phyloP scores from a whole-genome alignment of 495 filamentous ascomycete genomes.

The Penicillium lagena region DNA sequence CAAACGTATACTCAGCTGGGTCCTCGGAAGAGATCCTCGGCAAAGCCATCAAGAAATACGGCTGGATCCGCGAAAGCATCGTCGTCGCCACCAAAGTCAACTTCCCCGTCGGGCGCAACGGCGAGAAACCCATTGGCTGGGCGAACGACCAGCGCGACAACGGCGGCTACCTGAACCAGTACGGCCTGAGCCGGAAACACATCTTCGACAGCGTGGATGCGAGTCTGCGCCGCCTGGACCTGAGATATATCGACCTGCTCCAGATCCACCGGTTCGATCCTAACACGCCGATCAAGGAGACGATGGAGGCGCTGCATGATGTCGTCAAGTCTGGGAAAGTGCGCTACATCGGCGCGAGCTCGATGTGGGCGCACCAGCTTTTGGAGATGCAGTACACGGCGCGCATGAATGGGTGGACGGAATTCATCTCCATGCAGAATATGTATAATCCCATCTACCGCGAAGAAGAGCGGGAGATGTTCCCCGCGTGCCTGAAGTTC shows the following conservation, averaged over 20 bases:
- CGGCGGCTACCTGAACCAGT: conserved; percentile 22
- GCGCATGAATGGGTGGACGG: conserved; percentile 61
- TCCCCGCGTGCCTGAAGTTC: conserved; percentile 56
- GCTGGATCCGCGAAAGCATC: conserved; percentile 62
- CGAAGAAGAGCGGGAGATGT: conserved; percentile 77
- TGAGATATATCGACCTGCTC: conserved; percentile 65
- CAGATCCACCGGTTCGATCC: conserved; percentile 62
- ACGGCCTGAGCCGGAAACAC: conserved; percentile 54
- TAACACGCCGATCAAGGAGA: conserved; percentile 56
- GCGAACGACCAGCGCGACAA: conserved; percentile 11
- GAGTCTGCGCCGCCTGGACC: conserved; percentile 56
- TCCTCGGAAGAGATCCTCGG: conserved; percentile 25
- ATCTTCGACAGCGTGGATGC: conserved; percentile 69
- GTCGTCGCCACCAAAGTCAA: conserved; percentile 76
- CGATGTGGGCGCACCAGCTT: conserved; percentile 65
- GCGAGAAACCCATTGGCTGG: conserved; percentile 28
- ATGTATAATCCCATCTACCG: conserved; percentile 66
- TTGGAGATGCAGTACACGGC: conserved; percentile 57
- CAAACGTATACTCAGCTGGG: conserved; percentile 40
- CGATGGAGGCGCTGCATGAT: conserved; percentile 68
- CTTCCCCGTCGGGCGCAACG: conserved; percentile 72
- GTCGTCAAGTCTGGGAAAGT: conserved; percentile 59
- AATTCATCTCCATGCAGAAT: conserved; percentile 74
- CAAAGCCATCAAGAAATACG: conserved; percentile 39
- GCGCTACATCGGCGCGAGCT: conserved; percentile 64